Conservation (phyloP, 75 land plant genomes). For the Selaginella moellendorffii region DNA sequence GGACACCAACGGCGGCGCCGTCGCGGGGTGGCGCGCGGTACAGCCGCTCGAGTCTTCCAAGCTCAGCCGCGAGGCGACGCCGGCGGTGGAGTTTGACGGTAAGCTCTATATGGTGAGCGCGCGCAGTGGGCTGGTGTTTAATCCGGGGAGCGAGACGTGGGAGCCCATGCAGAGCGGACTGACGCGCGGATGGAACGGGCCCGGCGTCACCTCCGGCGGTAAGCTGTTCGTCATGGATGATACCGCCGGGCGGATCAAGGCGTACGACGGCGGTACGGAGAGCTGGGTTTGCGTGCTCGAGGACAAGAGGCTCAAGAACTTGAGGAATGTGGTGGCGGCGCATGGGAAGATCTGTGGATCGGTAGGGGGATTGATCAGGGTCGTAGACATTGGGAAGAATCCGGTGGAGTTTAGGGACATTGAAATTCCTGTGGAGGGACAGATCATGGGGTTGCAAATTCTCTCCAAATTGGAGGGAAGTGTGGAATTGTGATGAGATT, state of each 20-base stretch:
- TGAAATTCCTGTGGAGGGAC: background rate
- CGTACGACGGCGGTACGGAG: conserved; percentile 7
- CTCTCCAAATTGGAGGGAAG: too few relatives aligned
- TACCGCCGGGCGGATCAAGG: conserved; percentile 15
- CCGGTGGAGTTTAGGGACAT: background rate
- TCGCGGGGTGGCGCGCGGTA: conserved; percentile 10
- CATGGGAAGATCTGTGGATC: conserved; percentile 12
- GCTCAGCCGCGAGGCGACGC: conserved; percentile 24
- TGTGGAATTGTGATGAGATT: too few relatives aligned
- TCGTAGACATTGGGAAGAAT: background rate
- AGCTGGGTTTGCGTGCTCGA: conserved; percentile 8
- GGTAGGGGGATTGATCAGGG: background rate
- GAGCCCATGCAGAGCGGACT: conserved; percentile 17
- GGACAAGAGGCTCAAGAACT: conserved; percentile 3
- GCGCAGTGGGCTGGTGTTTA: conserved; percentile 18
- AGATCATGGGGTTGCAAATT: background rate
- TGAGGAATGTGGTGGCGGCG: conserved; percentile 10
- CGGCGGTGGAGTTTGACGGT: conserved; percentile 12
- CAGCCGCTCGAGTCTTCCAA: conserved; percentile 14
- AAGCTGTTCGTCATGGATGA: conserved; percentile 13
- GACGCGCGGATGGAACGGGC: conserved; percentile 22
- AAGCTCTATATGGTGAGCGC: conserved; percentile 27
- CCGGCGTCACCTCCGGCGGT: conserved; percentile 12
- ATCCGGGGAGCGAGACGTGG: conserved; percentile 11
- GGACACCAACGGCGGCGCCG: conserved; percentile 11